phyloP scores from a whole-genome alignment of 768 basidiomycete genomes.

The Boletus sp. region DNA sequence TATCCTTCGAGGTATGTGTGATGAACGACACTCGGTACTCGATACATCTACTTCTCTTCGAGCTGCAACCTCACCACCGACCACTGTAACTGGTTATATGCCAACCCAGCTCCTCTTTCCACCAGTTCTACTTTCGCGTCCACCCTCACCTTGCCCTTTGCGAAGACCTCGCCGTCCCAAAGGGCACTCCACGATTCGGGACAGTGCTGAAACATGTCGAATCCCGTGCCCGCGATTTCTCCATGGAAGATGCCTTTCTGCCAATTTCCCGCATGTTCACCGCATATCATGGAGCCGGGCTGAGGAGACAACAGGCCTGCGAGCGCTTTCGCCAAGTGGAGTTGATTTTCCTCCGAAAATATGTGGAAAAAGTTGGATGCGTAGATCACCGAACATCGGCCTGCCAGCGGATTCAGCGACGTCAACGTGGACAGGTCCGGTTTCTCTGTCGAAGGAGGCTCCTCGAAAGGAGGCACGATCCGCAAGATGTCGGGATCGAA shows the following conservation, averaged over 20 bases:
- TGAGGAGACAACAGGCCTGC: conserved; percentile 29
- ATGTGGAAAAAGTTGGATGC: conserved; percentile 48
- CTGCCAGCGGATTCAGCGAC: conserved; percentile 47
- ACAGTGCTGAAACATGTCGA: conserved; percentile 29
- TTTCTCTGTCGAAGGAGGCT: conserved; percentile 18
- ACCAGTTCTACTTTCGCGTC: not conserved
- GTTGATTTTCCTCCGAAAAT: conserved; percentile 31
- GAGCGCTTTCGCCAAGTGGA: conserved; percentile 26
- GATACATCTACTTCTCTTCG: too few relatives aligned
- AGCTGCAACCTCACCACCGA: conserved; percentile 21
- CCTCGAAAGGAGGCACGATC: conserved; percentile 31
- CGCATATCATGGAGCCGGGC: conserved; percentile 34
- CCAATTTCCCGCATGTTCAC: conserved; percentile 22
- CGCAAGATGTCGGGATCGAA: conserved; percentile 46
- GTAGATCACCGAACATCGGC: conserved; percentile 50
- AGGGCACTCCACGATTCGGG: conserved; percentile 37
- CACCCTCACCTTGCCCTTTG: conserved; percentile 11
- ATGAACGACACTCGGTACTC: too few relatives aligned
- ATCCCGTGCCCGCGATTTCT: not conserved
- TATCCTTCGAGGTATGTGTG: too few relatives aligned
- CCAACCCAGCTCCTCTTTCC: not conserved
- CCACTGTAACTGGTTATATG: conserved; percentile 24
- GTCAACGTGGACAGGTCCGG: conserved; percentile 36
- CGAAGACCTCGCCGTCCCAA: conserved; percentile 40
- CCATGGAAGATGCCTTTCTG: not conserved